phyloP scores from a whole-genome alignment of 2,329 filamentous ascomycete species.

The Arthrinium phaeospermum region DNA sequence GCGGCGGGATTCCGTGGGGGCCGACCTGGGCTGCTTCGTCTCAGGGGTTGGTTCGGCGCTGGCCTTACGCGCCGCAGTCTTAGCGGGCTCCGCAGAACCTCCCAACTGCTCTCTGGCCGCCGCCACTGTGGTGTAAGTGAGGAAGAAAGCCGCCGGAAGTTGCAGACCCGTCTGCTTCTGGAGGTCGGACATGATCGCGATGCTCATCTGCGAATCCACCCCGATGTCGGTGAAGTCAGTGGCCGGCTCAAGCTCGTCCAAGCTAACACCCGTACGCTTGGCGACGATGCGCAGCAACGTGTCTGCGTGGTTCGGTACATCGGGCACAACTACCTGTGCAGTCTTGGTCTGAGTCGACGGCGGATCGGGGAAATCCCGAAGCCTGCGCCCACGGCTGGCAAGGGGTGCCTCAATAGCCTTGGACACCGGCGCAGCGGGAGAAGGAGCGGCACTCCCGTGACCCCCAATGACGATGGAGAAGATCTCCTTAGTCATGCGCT shows the following conservation, averaged over 20 bases:
- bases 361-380: conserved; percentile 13
- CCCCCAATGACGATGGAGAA: conserved; percentile 12
- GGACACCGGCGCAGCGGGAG: neutral
- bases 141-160: conserved; percentile 4
- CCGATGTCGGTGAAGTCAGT: conserved; percentile 4
- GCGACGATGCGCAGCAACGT: neutral
- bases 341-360: neutral
- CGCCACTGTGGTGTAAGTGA: neutral
- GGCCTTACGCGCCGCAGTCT: neutral
- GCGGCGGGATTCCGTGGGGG: neutral
- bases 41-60: neutral
- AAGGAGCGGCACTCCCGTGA: neutral
- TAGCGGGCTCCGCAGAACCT: neutral
- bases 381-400: neutral
- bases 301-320: neutral
- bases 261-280: neutral
- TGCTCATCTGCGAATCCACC: conserved; percentile 18
- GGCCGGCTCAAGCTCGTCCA: neutral
- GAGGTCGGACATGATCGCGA: conserved; percentile 13
- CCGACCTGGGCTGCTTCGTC: neutral
- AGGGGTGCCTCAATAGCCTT: neutral
- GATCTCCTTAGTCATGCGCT: conserved; percentile 17
- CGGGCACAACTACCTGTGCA: neutral
- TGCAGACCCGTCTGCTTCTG: conserved; percentile 9
- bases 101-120: neutral